Percentiles rank a stretch among this genome's conserved stretches.
Evolutionary conservation across 2,329 filamentous ascomycete species (phyloP).

Genomic region (Myriosclerotinia duriaeana): DNA sequence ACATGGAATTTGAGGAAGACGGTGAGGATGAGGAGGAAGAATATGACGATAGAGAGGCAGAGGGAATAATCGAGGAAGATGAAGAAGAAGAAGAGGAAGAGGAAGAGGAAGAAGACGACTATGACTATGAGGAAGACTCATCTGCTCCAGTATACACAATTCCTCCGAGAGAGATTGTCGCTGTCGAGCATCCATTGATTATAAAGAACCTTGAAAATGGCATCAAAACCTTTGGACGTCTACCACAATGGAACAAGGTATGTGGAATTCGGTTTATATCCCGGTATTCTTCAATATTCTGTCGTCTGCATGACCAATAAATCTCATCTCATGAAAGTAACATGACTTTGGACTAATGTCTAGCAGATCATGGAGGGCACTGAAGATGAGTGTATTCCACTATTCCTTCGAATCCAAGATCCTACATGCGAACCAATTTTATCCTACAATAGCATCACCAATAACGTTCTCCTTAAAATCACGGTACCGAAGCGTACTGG

Average conservation of each 20-base stretch:
- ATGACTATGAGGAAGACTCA: slow-evolving; percentile 18
- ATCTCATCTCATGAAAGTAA: slow-evolving; percentile 28
- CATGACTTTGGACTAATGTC: not conserved
- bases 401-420: slow-evolving; percentile 80
- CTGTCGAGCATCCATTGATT: slow-evolving; percentile 66
- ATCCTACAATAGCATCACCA: slow-evolving; percentile 72
- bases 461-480: slow-evolving; percentile 83
- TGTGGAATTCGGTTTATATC: slow-evolving; percentile 23
- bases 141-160: slow-evolving; percentile 51
- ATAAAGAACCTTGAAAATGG: slow-evolving; percentile 64
- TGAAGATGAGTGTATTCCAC: slow-evolving; percentile 53
- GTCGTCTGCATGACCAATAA: not conserved
- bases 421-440: slow-evolving; percentile 74
- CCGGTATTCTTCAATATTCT: not conserved
- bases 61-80: slow-evolving; percentile 8
- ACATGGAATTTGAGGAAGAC: not conserved
- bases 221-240: slow-evolving; percentile 57
- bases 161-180: slow-evolving; percentile 54
- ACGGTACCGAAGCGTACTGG: slow-evolving; percentile 85
- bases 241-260: slow-evolving; percentile 37
- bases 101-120: slow-evolving; percentile 10
- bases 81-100: slow-evolving; percentile 12
- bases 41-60: not conserved
- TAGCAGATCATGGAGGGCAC: slow-evolving; percentile 47
- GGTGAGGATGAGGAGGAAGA: slow-evolving; percentile 2